Evolutionary conservation across 805 yeast genomes (phyloP).

Genomic region (Deakozyma indianensis): DNA sequence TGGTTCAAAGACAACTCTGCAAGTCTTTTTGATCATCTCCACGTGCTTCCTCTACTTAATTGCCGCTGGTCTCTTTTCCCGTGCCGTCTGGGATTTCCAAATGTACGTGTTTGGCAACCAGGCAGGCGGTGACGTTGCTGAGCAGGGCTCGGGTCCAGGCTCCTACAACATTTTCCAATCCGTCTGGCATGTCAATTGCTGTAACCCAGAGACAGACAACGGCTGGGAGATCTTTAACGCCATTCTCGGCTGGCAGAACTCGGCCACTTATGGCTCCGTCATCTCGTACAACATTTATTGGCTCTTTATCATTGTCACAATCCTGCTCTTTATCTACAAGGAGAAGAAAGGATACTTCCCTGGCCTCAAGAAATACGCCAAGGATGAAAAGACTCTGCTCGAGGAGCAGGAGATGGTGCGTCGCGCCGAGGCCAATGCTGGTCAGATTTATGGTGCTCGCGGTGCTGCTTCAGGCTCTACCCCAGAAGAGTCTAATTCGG

Average conservation of each 20-base stretch:
- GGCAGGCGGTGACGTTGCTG: constrained; percentile 93
- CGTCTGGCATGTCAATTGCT: constrained; percentile 96
- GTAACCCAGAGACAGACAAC: constrained; percentile 80
- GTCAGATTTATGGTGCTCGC: constrained; percentile 2
- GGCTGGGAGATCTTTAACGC: constrained; percentile 98
- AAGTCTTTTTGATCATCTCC: constrained; percentile 71
- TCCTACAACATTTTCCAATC: constrained; percentile 66
- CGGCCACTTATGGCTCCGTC: constrained; percentile 89
- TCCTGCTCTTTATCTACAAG: constrained; percentile 58
- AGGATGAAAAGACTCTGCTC: constrained; percentile 25
- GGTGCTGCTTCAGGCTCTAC: background rate
- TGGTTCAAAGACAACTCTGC: constrained; percentile 73
- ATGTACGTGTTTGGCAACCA: constrained; percentile 42
- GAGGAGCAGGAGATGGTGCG: constrained; percentile 11
- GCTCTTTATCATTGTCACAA: constrained; percentile 44
- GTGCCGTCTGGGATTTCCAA: constrained; percentile 87
- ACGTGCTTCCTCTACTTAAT: constrained; percentile 82
- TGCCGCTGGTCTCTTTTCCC: constrained; percentile 83
- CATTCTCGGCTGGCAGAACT: constrained; percentile 91
- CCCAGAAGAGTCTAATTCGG: background rate
- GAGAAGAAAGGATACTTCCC: constrained; percentile 79
- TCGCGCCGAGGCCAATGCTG: constrained; percentile 11
- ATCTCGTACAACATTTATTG: constrained; percentile 82
- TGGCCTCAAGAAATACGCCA: constrained; percentile 32
- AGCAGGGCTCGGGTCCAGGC: constrained; percentile 88